Conservation (phyloP, 441 rosid genomes). For the Populus hybrid region DNA sequence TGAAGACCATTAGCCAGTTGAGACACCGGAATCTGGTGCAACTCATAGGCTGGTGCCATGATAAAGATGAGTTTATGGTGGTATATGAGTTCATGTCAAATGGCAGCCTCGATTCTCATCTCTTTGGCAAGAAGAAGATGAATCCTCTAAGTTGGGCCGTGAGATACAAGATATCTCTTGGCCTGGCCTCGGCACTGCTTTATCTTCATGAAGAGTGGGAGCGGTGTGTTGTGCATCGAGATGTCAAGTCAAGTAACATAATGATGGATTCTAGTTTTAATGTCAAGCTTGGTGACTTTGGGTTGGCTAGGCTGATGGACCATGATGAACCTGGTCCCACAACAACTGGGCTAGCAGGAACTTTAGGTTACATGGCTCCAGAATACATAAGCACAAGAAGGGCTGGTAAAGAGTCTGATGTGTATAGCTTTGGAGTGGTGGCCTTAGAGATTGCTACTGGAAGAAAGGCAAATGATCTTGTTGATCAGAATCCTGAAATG, state of each 20-base stretch:
- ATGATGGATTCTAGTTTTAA: slow-evolving; percentile 51
- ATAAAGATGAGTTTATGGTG: slow-evolving; percentile 35
- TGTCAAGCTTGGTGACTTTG: slow-evolving; percentile 56
- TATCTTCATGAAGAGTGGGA: slow-evolving; percentile 64
- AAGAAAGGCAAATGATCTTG: slow-evolving; percentile 28
- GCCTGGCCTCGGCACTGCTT: slow-evolving; percentile 44
- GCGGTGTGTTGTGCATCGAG: slow-evolving; percentile 50
- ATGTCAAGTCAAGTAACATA: slow-evolving; percentile 52
- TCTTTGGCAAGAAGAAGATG: slow-evolving; percentile 28
- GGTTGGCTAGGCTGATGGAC: slow-evolving; percentile 49
- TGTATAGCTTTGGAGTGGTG: slow-evolving; percentile 47
- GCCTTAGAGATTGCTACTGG: slow-evolving; percentile 41
- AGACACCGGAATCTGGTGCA: slow-evolving; percentile 60
- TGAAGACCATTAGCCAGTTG: slow-evolving; percentile 45
- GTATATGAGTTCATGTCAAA: slow-evolving; percentile 59
- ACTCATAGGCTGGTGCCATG: slow-evolving; percentile 67
- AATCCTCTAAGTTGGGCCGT: slow-evolving; percentile 35
- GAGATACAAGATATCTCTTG: slow-evolving; percentile 40
- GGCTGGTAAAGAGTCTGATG: slow-evolving; percentile 45
- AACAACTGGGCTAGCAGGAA: slow-evolving; percentile 48
- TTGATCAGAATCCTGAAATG: slow-evolving; percentile 16
- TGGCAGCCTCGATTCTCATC: slow-evolving; percentile 48
- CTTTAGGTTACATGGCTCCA: slow-evolving; percentile 51
- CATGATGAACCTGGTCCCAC: slow-evolving; percentile 40
- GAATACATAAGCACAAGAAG: slow-evolving; percentile 44